Evolutionary conservation across 345 rosid species (phyloP), one percentile per base, ranked within the genome.

Genomic region (Pistacia vera): DNA sequence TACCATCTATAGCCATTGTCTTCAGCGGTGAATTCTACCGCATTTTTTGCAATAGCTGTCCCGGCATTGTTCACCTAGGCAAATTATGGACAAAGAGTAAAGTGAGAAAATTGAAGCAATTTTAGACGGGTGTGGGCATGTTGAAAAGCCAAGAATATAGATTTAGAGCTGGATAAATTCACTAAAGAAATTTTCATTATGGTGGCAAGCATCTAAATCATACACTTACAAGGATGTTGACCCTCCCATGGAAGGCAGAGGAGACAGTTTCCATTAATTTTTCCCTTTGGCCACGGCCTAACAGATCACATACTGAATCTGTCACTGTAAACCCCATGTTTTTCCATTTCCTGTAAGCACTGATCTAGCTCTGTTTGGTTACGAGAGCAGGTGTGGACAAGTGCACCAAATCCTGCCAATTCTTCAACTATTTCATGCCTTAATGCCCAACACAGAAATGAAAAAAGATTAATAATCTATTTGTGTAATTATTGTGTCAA

Each of bases 11-110:
- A 5, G 69, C 41, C 74, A 85, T 66, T 30, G 80, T 88, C 88
- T 38, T 82, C 87, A 0, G 56, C 63, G 8, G 81, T 68, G 74
- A 76, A 76, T 60, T 75, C 84, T 13, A 58, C 18, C 0, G 82
- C 79, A 5, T 77, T 83, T 72, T 86, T 88, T 65, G 78, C 60
- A 30, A 84, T 72, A 67, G 64, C 60, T 17, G 79, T 72, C 3
- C 88, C 90, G 1, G 85, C 88, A 78, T 88, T 86, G 74, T 86
- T 88, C 22, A 88, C 85, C 92, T 88, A 33, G 4, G 33, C 18
- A 12, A 66, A 74, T 33, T 55, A 5, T 2, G 17, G 5, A 46
- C 16, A 30, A 30, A 30, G 33, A 30, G 3, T 30, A 2, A 30
- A 30, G 33, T 30, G 33, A 30, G 33, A 30, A 30, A 30, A 30